Percentiles rank a stretch among this genome's conserved stretches.
phyloP scores from a whole-genome alignment of 208 protist genomes.

The Zelonia costaricensis region DNA sequence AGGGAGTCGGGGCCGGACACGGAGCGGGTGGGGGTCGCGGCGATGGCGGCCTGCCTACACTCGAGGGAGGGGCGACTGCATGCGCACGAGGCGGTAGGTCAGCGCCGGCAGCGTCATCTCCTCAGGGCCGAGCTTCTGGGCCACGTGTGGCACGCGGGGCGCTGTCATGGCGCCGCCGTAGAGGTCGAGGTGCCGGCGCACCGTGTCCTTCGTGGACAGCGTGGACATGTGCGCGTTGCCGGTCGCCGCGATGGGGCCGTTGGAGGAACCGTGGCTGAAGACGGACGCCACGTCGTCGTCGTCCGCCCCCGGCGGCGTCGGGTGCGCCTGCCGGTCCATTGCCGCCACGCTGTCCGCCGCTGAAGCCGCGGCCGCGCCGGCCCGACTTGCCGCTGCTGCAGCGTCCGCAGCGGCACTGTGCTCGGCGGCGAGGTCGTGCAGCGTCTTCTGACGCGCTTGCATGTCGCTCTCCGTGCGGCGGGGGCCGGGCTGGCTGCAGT shows the following conservation, averaged over 20 bases:
- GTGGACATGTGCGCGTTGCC: slow-evolving; percentile 64
- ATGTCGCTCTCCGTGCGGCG: slow-evolving; percentile 10
- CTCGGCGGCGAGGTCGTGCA: slow-evolving; percentile 20
- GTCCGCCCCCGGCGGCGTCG: not conserved
- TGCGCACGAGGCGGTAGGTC: slow-evolving; percentile 39
- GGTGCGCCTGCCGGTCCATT: not conserved
- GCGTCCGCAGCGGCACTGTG: slow-evolving; percentile 1
- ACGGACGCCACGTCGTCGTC: slow-evolving; percentile 43
- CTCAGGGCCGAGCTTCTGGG: slow-evolving; percentile 9
- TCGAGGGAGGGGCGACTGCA: slow-evolving; percentile 33
- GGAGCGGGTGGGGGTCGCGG: too few species aligned
- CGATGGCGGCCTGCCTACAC: not conserved
- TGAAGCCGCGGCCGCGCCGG: too few species aligned
- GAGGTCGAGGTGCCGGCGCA: slow-evolving; percentile 42
- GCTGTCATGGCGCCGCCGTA: slow-evolving; percentile 49
- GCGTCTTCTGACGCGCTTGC: slow-evolving; percentile 8
- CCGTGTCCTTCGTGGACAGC: slow-evolving; percentile 49
- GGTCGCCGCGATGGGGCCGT: slow-evolving; percentile 63
- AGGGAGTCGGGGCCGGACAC: too few species aligned
- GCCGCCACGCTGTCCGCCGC: not conserved
- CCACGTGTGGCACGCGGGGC: slow-evolving; percentile 7
- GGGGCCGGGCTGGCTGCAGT: slow-evolving; percentile 15
- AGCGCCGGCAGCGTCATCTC: slow-evolving; percentile 58
- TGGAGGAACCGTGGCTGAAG: slow-evolving; percentile 80
- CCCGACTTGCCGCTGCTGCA: too few species aligned